Evolutionary conservation across 306 rosid species (phyloP), one percentile per base, ranked within the genome.

Genomic region (Cicer yamashitae): DNA sequence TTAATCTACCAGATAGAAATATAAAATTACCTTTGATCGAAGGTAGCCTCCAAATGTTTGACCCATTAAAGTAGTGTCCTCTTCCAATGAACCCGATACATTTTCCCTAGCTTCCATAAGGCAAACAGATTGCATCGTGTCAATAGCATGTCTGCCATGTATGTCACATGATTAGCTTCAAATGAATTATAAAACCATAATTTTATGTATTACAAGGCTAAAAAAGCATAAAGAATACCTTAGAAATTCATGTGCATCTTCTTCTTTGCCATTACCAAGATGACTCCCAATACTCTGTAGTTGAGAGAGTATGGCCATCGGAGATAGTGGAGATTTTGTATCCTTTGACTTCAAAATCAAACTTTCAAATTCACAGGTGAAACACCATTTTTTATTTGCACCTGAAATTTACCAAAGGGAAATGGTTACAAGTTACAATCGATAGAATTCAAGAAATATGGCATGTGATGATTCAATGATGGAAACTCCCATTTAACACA

Each of bases 41-140:
- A 94, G 92, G 91, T 88, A 94, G 54, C 99, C 99, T 74, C 99
- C 97, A 89, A 94, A 94, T 13, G 96, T 85, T 74, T 86, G 90
- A 83, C 92, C 96, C 58, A 92, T 75, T 68, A 94, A 71, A 78
- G 97, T 90, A 34, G 97, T 87, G 77, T 94, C 96, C 75, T 92
- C 96, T 83, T 90, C 93, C 82, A 61, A 77, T 65, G 90, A 79
- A 22, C 83, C 82, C 0, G 89, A 85, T 18, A 85, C 84, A 54
- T 77, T 67, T 67, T 71, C 67, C 84, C 89, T 84, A 75, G 89
- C 86, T 77, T 92, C 96, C 88, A 69, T 77, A 46, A 93, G 90
- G 87, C 96, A 94, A 77, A 80, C 77, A 17, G 91, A 87, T 88
- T 94, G 97, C 99, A 94, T 92, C 3, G 89, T 84, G 59, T 94